A percentile compares a stretch with the other conserved stretches of the same genome.
phyloP scores from a whole-genome alignment of 257 asterid genomes.

The Plectranthus barbatus region DNA sequence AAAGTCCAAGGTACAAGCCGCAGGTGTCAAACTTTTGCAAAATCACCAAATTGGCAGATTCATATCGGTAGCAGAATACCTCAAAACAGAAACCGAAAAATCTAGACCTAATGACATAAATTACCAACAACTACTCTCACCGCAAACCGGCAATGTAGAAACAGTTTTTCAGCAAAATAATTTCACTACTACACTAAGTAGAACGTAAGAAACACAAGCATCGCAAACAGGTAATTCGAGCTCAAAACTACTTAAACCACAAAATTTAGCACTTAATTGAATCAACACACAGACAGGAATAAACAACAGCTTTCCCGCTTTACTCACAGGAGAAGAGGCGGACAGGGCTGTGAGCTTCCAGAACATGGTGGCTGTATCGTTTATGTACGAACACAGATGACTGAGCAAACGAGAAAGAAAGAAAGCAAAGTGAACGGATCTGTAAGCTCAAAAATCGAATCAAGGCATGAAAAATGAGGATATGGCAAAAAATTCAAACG shows the following conservation, averaged over 20 bases:
- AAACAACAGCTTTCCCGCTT: neutral
- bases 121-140: neutral
- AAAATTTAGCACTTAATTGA: conserved; percentile 1
- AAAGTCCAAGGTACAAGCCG: neutral
- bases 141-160: conserved; percentile 1
- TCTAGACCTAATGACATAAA: neutral
- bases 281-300: neutral
- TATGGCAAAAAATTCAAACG: too few relatives aligned
- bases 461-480: too few relatives aligned
- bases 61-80: neutral
- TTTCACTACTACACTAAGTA: too few relatives aligned
- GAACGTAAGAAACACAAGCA: conserved; percentile 5
- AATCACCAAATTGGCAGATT: neutral
- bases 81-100: neutral
- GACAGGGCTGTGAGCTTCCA: conserved; percentile 89
- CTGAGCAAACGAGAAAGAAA: neutral
- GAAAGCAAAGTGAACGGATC: too few relatives aligned
- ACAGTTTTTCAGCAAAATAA: neutral
- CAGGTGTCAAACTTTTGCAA: too few relatives aligned
- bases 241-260: neutral
- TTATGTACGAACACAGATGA: too few relatives aligned
- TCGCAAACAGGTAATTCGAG: neutral
- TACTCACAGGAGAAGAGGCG: conserved; percentile 88
- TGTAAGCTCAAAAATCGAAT: too few relatives aligned
- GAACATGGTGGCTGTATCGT: conserved; percentile 45